Evolutionary conservation across 106 monocot genomes (phyloP), one percentile per base, ranked within the genome.

Genomic region (Vanilla planifolia): DNA sequence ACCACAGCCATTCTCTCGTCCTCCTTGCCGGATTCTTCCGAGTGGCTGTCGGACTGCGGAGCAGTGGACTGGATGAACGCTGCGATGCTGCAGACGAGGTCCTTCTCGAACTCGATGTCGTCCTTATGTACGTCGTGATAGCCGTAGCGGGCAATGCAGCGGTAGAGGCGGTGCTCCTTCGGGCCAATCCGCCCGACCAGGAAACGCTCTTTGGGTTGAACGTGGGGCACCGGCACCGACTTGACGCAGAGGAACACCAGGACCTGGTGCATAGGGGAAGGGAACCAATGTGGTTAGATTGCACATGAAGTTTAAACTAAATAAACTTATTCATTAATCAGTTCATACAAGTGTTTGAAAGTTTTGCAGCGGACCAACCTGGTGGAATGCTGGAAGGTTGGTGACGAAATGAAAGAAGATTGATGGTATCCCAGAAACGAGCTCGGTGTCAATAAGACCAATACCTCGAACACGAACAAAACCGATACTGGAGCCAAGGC

Each of bases 331-430:
- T n/a, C n/a, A n/a, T n/a, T n/a, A n/a, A n/a, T n/a, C n/a, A n/a
- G n/a, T n/a, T n/a, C n/a, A n/a, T n/a, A n/a, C n/a, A n/a, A n/a
- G n/a, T n/a, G n/a, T n/a, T n/a, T n/a, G n/a, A n/a, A n/a, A n/a
- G n/a, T n/a, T n/a, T n/a, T n/a, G n/a, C n/a, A n/a, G n/a, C n/a
- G n/a, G 24, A 48, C 48, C 29, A 5, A 98, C 96, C 87, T 98
- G 82, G 33, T 99, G 98, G 60, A 99, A 99, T 5, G 98, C 98
- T 32, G 98, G 92, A 3, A 99, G 80, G 43, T 92, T 99, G 41
- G 88, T 99, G 23, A 99, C 85, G 34, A 99, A 99, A 53, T 99
- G 98, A 7, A 92, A 88, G 68, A 99, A 99, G 64, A 99, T 83
- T 7, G 88, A 92, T 1, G 98, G 98, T 6, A 99, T 88, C 17